Base-by-base conservation (phyloP, 305 asterid genomes). In the Salvia sclarea region DNA sequence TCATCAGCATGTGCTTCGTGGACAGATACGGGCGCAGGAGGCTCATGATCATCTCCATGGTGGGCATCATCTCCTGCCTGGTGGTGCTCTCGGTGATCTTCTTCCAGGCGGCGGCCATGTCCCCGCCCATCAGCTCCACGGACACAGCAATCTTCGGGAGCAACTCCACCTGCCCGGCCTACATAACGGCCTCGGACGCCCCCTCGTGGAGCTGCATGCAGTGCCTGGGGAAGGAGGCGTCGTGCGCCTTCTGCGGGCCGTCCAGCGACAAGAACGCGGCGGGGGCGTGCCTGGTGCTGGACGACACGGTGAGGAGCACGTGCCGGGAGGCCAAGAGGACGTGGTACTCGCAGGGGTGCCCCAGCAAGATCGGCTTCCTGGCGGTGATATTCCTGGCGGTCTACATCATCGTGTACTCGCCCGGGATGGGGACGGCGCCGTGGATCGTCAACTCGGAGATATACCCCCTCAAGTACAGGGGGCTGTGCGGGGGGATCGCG, bases 401-500 rank as follows among this genome's bases (percentile, higher is more conserved):
- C 14, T 88, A 88, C 75, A 88, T 88, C 74, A 78, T 86, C 1
- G 62, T 77, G 41, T 88, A 84, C 74, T 71, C 95, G 1, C 95
- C 92, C 0, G 95, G 92, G 13, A 88, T 88, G 88, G 88, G 95
- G 58, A 81, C 95, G 0, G 86, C 76, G 21, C 92, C 95, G 1
- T 88, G 95, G 95, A 81, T 86, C 8, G 84, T 88, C 2, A 88
- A 86, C 81, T 88, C 90, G 0, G 95, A 88, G 72, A 88, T 88
- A 44, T 85, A 88, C 64, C 95, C 92, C 0, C 59, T 84, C 28
- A 73, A 81, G 61, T 88, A 66, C 80, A 69, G 95, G 68, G 92
- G 92, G 6, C 50, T 84, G 0, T 85, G 95, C 20, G 95, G 95
- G 59, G 95, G 92, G 47, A 74, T 82, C 43, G 92, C 92, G 2